Evolutionary conservation across 2,329 filamentous ascomycete genomes (phyloP).

Genomic region (Aspergillus sojae): DNA sequence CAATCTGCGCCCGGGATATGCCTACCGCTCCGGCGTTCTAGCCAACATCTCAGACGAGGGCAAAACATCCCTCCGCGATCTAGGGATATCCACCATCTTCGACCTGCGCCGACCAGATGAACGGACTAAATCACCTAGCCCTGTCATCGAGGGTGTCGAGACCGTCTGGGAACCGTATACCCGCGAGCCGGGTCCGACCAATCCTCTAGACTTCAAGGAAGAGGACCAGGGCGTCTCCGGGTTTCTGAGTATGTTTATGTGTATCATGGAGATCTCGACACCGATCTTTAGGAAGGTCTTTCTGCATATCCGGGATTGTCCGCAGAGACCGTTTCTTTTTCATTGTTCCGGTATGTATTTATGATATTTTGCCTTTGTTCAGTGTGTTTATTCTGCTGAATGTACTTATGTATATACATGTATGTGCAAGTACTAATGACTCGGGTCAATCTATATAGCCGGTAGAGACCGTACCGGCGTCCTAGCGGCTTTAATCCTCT

Average conservation of each 20-base stretch:
- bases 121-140: slow-evolving; percentile 47
- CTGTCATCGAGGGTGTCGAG: slow-evolving; percentile 60
- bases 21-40: slow-evolving; percentile 72
- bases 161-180: slow-evolving; percentile 50
- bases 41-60: slow-evolving; percentile 59
- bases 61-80: slow-evolving; percentile 50
- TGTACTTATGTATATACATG: no score
- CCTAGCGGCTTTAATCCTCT: slow-evolving; percentile 67
- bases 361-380: no score
- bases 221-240: slow-evolving; percentile 62
- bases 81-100: slow-evolving; percentile 67
- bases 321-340: slow-evolving; percentile 59
- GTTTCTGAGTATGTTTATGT: slow-evolving; percentile 68
- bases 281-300: slow-evolving; percentile 63
- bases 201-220: slow-evolving; percentile 38
- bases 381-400: background rate
- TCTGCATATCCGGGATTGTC: slow-evolving; percentile 54
- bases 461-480: slow-evolving; percentile 81
- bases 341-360: slow-evolving; percentile 57
- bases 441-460: slow-evolving; percentile 49
- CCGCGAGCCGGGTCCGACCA: slow-evolving; percentile 49
- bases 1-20: slow-evolving; percentile 53
- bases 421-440: no score
- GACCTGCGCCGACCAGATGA: slow-evolving; percentile 65
- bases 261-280: slow-evolving; percentile 67